Evolutionary conservation across 208 protist genomes (phyloP).

Genomic region (Balamuthia mandrillaris): DNA sequence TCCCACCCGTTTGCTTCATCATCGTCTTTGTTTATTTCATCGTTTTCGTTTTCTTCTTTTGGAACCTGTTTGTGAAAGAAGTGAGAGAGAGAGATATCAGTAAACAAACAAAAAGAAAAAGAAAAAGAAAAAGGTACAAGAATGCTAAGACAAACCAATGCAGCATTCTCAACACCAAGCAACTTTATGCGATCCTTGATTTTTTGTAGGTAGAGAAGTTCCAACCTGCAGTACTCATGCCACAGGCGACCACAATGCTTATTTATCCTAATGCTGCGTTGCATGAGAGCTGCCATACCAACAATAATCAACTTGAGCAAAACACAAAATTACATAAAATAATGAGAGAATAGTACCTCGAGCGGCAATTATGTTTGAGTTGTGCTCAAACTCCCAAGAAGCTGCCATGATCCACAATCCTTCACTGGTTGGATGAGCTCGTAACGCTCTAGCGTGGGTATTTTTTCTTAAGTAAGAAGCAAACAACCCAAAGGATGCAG

Average conservation of each 20-base stretch:
- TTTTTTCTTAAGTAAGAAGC: too few species aligned
- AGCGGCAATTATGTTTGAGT: constrained; percentile 15
- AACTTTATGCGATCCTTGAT: neutral
- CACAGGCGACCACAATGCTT: neutral
- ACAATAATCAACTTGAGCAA: neutral
- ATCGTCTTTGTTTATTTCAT: too few species aligned
- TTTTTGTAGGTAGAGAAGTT: neutral
- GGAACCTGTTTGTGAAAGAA: neutral
- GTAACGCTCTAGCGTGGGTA: neutral
- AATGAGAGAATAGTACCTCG: neutral
- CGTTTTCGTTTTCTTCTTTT: too few species aligned
- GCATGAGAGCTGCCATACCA: neutral
- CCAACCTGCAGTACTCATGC: neutral
- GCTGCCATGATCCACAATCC: constrained; percentile 9
- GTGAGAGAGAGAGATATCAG: neutral
- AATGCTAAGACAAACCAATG: neutral
- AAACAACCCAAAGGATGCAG: neutral
- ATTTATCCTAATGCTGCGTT: neutral
- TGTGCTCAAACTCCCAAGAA: constrained; percentile 2
- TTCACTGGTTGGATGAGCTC: neutral
- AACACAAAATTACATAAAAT: neutral
- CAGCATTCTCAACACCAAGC: neutral
- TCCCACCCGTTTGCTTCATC: neutral
- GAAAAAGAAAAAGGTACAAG: neutral
- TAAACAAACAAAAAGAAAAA: neutral